phyloP scores from a whole-genome alignment of 129 eudicot species.

The Sambucus nigra region DNA sequence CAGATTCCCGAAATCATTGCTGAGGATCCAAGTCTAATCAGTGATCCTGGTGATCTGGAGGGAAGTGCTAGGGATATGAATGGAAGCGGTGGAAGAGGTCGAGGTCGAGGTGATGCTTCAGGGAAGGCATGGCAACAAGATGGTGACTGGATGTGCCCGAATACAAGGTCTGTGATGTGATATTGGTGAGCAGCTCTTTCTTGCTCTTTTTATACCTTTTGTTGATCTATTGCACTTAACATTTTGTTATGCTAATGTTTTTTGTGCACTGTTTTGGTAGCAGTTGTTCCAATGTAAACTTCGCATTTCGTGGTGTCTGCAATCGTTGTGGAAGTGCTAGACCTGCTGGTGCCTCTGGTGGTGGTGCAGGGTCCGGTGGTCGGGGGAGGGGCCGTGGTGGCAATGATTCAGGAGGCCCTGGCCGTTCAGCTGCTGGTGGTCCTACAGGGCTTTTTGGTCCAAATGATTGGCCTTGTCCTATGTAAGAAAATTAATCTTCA shows the following conservation, averaged over 20 bases:
- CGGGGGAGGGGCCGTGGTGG: conserved; percentile 91
- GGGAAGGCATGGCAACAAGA: conserved; percentile 96
- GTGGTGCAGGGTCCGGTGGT: conserved; percentile 70
- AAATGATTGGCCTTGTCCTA: conserved; percentile 97
- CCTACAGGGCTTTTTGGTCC: conserved; percentile 97
- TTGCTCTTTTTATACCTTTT: conserved; percentile 29
- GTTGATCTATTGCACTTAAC: neutral
- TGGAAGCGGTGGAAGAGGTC: conserved; percentile 60
- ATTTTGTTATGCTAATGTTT: neutral
- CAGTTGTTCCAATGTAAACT: conserved; percentile 95
- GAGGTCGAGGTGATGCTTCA: conserved; percentile 76
- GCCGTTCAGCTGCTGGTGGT: conserved; percentile 58
- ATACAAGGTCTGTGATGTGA: conserved; percentile 99
- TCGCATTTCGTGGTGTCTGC: conserved; percentile 98
- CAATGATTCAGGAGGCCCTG: conserved; percentile 44
- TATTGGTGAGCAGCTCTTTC: conserved; percentile 99
- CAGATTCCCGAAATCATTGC: conserved; percentile 22
- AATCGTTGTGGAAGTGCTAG: conserved; percentile 99
- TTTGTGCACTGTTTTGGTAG: conserved; percentile 18
- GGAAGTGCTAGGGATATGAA: conserved; percentile 30
- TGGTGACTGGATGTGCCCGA: conserved; percentile 96
- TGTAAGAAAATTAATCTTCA: conserved; percentile 38
- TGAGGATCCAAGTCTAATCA: conserved; percentile 32
- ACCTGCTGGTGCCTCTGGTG: conserved; percentile 83
- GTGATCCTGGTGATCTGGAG: conserved; percentile 32